Evolutionary conservation across 2,329 filamentous ascomycete genomes (phyloP).

Genomic region (Scedosporium apiospermum): DNA sequence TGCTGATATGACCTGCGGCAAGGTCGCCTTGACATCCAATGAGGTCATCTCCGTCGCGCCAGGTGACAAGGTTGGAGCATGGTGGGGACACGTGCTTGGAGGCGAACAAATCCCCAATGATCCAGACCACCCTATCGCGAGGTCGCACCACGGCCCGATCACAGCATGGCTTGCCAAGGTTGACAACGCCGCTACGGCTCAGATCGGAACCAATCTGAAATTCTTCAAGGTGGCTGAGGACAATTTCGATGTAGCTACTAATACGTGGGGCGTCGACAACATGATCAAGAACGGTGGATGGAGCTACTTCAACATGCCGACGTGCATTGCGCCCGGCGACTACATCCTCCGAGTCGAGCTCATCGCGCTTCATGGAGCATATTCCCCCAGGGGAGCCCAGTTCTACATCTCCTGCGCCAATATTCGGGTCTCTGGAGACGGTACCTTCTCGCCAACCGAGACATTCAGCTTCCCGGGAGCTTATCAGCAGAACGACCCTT

Average conservation of each 20-base stretch:
- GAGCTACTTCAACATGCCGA: slow-evolving; percentile 38
- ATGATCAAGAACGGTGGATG: slow-evolving; percentile 33
- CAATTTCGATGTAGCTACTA: slow-evolving; percentile 30
- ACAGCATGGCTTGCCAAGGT: slow-evolving; percentile 45
- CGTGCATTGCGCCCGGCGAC: slow-evolving; percentile 40
- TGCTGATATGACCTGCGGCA: slow-evolving; percentile 40
- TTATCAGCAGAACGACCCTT: slow-evolving; percentile 32
- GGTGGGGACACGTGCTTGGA: slow-evolving; percentile 45
- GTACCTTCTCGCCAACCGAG: slow-evolving; percentile 30
- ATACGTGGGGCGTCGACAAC: slow-evolving; percentile 40
- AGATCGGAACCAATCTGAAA: slow-evolving; percentile 20
- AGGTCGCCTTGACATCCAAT: slow-evolving; percentile 27
- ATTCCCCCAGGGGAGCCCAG: slow-evolving; percentile 35
- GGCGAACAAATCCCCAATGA: slow-evolving; percentile 39
- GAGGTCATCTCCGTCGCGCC: slow-evolving; percentile 37
- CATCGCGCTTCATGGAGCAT: slow-evolving; percentile 36
- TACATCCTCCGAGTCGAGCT: slow-evolving; percentile 47
- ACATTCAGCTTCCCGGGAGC: slow-evolving; percentile 37
- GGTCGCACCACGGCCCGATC: slow-evolving; percentile 44
- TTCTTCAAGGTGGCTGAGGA: slow-evolving; percentile 50
- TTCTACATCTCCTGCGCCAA: slow-evolving; percentile 48
- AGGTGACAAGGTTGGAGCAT: slow-evolving; percentile 41
- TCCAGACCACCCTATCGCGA: slow-evolving; percentile 43
- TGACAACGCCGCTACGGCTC: slow-evolving; percentile 34
- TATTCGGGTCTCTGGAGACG: slow-evolving; percentile 42